Evolutionary conservation across 2,329 filamentous ascomycete genomes (phyloP), one percentile per base, ranked within the genome.

Genomic region (Chaetothyriales sp.): DNA sequence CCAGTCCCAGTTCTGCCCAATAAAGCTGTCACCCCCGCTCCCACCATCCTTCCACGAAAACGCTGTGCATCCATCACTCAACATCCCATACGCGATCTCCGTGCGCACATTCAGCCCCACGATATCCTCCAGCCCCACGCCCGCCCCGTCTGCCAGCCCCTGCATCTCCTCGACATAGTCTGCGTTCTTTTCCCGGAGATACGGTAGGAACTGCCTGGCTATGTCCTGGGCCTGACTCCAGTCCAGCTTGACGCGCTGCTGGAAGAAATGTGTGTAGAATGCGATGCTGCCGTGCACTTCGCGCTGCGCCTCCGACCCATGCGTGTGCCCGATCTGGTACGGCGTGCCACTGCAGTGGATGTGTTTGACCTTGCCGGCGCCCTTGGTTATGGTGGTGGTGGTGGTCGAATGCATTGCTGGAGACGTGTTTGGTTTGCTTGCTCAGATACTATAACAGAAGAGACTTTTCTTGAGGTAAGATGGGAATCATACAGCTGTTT

Each of bases 1-100:
- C 75, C 75, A 77, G 56, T 80, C 76, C 77, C 77, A 80, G 49
- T 80, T 80, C 64, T 80, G 77, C 6, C 69, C 73, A 8, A 79
- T 61, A 51, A 71, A 73, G 18, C 66, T 60, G 5, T 18, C 44
- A 19, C 44, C n/a, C 4, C 22, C n/a, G 10, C 44, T 20, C 1
- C 63, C 60, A 2, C 52, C 56, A 2, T 69, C 74, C 48, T 69
- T 68, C 75, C 75, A 80, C 7, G 70, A 69, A 8, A 81, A 60
- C 18, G 74, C 70, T 2, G 78, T 80, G 58, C 78, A 81, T 8
- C 77, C 78, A 60, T 81, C 78, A 44, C 66, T 73, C 55, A 77
- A 77, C 53, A 74, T 62, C 0, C 77, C 78, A 55, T 77, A 77
- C 0, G 75, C 73, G 48, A 81, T 78, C 60, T 81, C 77, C 0